Percentiles rank a stretch among this genome's conserved stretches.
phyloP scores from a whole-genome alignment of 305 asterid species.

The Nicotiana rustica region DNA sequence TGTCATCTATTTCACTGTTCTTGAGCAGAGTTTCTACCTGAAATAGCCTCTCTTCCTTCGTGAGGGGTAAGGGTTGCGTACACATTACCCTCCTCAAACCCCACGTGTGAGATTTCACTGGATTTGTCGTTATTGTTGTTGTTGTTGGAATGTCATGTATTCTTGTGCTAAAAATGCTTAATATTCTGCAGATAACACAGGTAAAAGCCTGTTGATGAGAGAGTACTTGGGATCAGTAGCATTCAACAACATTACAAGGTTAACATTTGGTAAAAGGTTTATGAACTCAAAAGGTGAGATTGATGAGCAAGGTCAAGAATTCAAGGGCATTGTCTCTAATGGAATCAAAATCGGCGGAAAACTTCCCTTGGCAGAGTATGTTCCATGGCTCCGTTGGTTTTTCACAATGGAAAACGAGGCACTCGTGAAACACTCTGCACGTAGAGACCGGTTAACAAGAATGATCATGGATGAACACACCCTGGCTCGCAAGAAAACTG shows the following conservation, averaged over 20 bases:
- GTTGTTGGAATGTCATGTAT: neutral
- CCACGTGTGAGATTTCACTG: too few relatives aligned
- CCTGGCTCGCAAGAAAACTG: conserved; percentile 42
- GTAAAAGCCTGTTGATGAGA: conserved; percentile 41
- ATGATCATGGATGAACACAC: conserved; percentile 47
- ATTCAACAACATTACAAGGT: conserved; percentile 48
- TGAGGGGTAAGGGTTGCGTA: too few relatives aligned
- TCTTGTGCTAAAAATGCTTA: conserved; percentile 2
- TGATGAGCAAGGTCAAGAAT: conserved; percentile 48
- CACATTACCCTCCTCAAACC: too few relatives aligned
- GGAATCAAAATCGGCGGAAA: conserved; percentile 40
- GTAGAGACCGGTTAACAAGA: conserved; percentile 41
- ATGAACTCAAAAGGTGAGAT: conserved; percentile 41
- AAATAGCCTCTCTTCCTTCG: too few relatives aligned
- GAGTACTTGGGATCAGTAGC: conserved; percentile 45
- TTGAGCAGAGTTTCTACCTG: too few relatives aligned
- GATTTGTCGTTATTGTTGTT: too few relatives aligned
- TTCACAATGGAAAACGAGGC: conserved; percentile 42
- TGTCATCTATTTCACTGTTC: neutral
- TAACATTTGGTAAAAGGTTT: conserved; percentile 49
- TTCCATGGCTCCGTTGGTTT: conserved; percentile 44
- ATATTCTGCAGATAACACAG: conserved; percentile 35
- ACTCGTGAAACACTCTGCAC: conserved; percentile 34
- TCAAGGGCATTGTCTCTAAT: conserved; percentile 41
- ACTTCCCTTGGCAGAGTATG: conserved; percentile 42